phyloP scores from a whole-genome alignment of 1,284 basidiomycete species.

The Sporisorium graminicola region DNA sequence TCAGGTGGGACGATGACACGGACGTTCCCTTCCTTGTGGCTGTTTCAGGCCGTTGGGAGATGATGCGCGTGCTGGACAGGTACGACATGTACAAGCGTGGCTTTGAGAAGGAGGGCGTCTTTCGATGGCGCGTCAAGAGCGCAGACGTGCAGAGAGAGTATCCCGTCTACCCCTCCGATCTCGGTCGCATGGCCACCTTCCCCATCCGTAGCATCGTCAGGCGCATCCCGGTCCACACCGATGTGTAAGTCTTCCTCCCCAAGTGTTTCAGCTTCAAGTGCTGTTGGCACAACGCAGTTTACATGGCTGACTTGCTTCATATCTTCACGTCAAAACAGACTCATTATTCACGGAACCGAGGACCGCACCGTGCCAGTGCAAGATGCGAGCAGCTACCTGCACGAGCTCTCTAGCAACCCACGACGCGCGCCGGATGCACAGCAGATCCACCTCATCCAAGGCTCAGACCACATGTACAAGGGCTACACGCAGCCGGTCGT shows the following conservation, averaged over 20 bases:
- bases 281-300: too few relatives aligned
- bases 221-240: not conserved
- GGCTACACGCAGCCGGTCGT: not conserved
- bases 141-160: constrained; percentile 5
- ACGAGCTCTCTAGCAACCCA: not conserved
- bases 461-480: constrained; percentile 10
- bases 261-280: too few relatives aligned
- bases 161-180: constrained; percentile 4
- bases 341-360: constrained; percentile 5
- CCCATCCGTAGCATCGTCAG: constrained; percentile 3
- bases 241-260: constrained; percentile 6
- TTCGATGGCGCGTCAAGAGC: constrained; percentile 2
- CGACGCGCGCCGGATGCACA: not conserved
- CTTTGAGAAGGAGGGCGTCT: constrained; percentile 10
- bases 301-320: too few relatives aligned
- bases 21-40: constrained; percentile 5
- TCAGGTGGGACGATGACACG: constrained; percentile 5
- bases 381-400: constrained; percentile 6
- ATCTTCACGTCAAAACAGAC: not conserved
- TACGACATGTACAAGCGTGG: constrained; percentile 10
- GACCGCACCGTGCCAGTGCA: constrained; percentile 7
- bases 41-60: constrained; percentile 1
- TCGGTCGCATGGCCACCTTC: constrained; percentile 2
- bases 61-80: constrained; percentile 2
- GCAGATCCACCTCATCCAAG: not conserved